A percentile compares a stretch with the other conserved stretches of the same genome.
These are phyloP conservation scores for Penicillium waksmanii DNA, from an alignment of 495 filamentous ascomycete genomes.

Conservation along the genomic window DNA sequence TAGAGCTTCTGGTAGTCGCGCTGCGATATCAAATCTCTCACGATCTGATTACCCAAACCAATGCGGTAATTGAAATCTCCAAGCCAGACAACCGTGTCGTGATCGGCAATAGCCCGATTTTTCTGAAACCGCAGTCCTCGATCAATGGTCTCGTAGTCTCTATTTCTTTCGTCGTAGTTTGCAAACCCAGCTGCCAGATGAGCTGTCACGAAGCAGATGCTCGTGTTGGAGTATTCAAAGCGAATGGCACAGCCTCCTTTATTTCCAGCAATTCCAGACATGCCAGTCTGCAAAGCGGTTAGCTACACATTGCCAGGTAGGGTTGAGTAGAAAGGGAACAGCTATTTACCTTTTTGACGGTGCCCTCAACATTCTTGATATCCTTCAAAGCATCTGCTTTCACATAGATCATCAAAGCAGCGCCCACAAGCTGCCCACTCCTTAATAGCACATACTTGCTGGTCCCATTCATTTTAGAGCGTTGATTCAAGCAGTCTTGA, in stretches of 20 bases:
- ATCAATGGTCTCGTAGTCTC: constrained; percentile 88
- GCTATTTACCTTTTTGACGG: constrained; percentile 78
- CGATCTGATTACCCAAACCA: constrained; percentile 78
- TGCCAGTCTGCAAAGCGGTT: constrained; percentile 64
- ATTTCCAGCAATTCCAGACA: constrained; percentile 97
- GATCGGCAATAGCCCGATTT: constrained; percentile 86
- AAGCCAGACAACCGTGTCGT: constrained; percentile 95
- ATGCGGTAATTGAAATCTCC: constrained; percentile 99
- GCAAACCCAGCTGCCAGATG: constrained; percentile 96
- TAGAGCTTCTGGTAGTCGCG: constrained; percentile 79
- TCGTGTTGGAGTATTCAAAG: constrained; percentile 91
- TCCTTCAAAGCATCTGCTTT: constrained; percentile 72
- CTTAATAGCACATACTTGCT: constrained; percentile 87
- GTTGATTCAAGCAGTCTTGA: constrained; percentile 71
- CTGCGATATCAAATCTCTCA: constrained; percentile 70
- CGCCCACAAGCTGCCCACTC: constrained; percentile 93
- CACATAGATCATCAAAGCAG: constrained; percentile 88
- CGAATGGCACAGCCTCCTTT: constrained; percentile 98
- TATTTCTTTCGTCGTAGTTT: constrained; percentile 95
- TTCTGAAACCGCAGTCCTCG: constrained; percentile 87
- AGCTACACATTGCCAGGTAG: no score
- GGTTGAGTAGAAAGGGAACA: constrained; percentile 3
- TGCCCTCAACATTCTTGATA: constrained; percentile 96
- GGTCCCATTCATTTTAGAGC: constrained; percentile 60
- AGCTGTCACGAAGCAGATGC: constrained; percentile 93